Evolutionary conservation across 495 filamentous ascomycete genomes (phyloP).

Genomic region (Massariosphaeria phaeospora): DNA sequence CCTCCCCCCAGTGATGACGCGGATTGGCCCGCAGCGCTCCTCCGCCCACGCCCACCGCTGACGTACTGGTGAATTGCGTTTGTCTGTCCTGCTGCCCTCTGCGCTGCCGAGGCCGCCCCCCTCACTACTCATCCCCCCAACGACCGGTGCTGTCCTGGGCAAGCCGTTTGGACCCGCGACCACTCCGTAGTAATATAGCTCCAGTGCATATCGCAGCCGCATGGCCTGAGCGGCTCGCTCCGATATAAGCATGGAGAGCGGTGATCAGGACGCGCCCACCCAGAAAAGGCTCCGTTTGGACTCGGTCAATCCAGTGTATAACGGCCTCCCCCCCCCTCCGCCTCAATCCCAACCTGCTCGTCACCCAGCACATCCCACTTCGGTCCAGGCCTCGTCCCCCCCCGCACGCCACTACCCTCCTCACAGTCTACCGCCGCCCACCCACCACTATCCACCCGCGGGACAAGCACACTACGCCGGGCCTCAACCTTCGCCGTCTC

Average conservation of each 20-base stretch:
- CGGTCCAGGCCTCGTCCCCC: conserved; percentile 13
- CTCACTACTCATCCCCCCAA: not conserved
- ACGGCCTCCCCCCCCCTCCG: conserved; percentile 16
- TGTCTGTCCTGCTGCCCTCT: no score
- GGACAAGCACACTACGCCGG: conserved; percentile 1
- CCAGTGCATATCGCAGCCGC: conserved; percentile 18
- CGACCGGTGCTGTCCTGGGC: not conserved
- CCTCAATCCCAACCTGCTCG: conserved; percentile 6
- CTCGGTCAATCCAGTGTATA: conserved; percentile 21
- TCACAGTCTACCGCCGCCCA: conserved; percentile 17
- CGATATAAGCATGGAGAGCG: conserved; percentile 32
- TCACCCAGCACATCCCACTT: conserved; percentile 13
- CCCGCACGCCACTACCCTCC: conserved; percentile 13
- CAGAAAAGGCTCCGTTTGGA: conserved; percentile 31
- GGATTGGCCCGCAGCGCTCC: conserved; percentile 7
- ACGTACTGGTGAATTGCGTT: conserved; percentile 28
- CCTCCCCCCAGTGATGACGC: conserved; percentile 27
- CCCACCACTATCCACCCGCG: conserved; percentile 15
- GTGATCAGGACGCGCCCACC: conserved; percentile 31
- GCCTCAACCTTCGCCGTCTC: conserved; percentile 17
- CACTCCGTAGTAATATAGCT: conserved; percentile 7
- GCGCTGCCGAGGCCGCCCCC: conserved; percentile 13
- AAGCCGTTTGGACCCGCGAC: not conserved
- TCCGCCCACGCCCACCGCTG: conserved; percentile 13
- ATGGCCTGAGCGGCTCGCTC: conserved; percentile 31